Conservation (phyloP, 2,329 filamentous ascomycete genomes). For the Rhexocercosporidium sp. region DNA sequence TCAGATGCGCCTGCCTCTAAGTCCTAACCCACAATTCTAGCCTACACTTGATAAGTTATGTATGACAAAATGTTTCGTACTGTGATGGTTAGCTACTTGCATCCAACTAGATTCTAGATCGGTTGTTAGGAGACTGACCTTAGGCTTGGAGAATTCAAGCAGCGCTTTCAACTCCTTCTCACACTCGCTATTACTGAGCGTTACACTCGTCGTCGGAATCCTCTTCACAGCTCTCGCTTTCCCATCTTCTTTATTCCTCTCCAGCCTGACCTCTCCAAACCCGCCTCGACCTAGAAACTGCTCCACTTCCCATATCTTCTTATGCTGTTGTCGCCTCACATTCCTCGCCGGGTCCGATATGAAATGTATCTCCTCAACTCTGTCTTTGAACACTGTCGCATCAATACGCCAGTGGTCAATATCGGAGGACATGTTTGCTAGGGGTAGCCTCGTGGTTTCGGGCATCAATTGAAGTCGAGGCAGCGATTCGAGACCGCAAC, state of each 20-base stretch:
- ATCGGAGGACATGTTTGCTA: constrained; percentile 1
- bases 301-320: constrained; percentile 17
- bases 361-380: constrained; percentile 15
- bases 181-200: constrained; percentile 17
- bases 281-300: constrained; percentile 13
- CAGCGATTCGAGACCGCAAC: not conserved
- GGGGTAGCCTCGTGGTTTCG: not conserved
- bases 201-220: constrained; percentile 7
- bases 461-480: not conserved
- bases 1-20: too few species aligned
- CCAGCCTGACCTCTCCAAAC: constrained; percentile 21
- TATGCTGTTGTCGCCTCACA: constrained; percentile 10
- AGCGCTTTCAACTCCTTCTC: constrained; percentile 23
- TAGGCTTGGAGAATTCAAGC: constrained; percentile 22
- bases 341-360: constrained; percentile 16
- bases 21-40: too few species aligned
- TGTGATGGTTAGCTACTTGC: too few species aligned
- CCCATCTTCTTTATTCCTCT: constrained; percentile 12
- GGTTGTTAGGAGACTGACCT: constrained; percentile 1
- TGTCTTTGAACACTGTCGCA: constrained; percentile 18
- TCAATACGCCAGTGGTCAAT: constrained; percentile 21
- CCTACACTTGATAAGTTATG: too few species aligned
- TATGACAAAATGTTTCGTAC: too few species aligned
- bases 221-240: constrained; percentile 19
- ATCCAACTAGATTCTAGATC: not conserved